Percentiles rank a stretch among this genome's conserved stretches.
Evolutionary conservation across 495 filamentous ascomycete species (phyloP).

Genomic region (Penicillium ochrochloron): DNA sequence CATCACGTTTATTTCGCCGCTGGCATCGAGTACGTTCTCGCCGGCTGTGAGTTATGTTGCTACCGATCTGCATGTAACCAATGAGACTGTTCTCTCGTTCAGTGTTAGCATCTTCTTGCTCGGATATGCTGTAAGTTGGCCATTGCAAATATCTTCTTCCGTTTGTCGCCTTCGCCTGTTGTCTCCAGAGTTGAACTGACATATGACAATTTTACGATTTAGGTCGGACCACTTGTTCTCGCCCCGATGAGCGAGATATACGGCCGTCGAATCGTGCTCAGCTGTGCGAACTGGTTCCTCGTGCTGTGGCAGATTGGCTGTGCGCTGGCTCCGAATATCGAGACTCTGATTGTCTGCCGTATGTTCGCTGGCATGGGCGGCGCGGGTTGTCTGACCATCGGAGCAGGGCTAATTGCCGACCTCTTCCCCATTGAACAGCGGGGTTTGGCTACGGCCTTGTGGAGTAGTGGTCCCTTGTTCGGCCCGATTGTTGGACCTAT

Average conservation of each 20-base stretch:
- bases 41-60: slow-evolving; percentile 62
- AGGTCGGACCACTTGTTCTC: slow-evolving; percentile 48
- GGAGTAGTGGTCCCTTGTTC: slow-evolving; percentile 53
- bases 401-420: slow-evolving; percentile 63
- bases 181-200: neutral
- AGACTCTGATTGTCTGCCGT: slow-evolving; percentile 64
- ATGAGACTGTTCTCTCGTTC: slow-evolving; percentile 53
- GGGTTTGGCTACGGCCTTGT: slow-evolving; percentile 64
- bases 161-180: neutral
- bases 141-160: neutral
- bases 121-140: slow-evolving; percentile 56
- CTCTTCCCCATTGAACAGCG: slow-evolving; percentile 59
- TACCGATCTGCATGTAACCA: slow-evolving; percentile 63
- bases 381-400: slow-evolving; percentile 45
- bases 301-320: slow-evolving; percentile 69
- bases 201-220: slow-evolving; percentile 4
- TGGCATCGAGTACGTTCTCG: slow-evolving; percentile 73
- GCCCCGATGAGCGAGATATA: slow-evolving; percentile 59
- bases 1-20: slow-evolving; percentile 53
- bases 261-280: slow-evolving; percentile 56
- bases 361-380: slow-evolving; percentile 68
- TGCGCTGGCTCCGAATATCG: slow-evolving; percentile 64
- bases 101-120: slow-evolving; percentile 61
- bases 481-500: slow-evolving; percentile 58
- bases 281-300: slow-evolving; percentile 54